Evolutionary conservation across 768 basidiomycete species (phyloP).

Genomic region (Pisolithus albus): DNA sequence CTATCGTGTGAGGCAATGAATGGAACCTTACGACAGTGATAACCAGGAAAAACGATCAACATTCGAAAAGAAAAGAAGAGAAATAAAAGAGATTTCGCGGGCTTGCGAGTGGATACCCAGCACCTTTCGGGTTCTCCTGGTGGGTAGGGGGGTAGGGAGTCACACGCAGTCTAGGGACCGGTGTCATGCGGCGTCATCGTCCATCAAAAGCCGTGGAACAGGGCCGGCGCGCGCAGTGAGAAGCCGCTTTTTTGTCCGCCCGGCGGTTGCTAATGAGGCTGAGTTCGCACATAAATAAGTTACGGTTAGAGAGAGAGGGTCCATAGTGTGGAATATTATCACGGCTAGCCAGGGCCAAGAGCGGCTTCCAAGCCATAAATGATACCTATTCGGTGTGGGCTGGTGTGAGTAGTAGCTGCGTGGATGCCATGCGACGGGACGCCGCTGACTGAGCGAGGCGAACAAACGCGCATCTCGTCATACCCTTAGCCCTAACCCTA

Average conservation of each 20-base stretch:
- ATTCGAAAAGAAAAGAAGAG: background rate
- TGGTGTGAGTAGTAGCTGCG: background rate
- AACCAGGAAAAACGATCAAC: background rate
- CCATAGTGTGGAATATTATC: background rate
- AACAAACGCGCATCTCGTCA: background rate
- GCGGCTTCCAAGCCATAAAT: background rate
- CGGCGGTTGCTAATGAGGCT: background rate
- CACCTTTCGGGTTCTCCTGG: background rate
- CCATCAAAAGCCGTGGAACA: background rate
- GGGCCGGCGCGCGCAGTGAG: background rate
- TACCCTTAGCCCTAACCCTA: slow-evolving; percentile 29
- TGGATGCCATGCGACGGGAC: background rate
- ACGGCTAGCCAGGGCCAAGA: background rate
- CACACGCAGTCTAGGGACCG: background rate
- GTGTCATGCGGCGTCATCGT: background rate
- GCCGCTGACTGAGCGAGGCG: slow-evolving; percentile 2
- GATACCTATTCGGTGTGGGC: background rate
- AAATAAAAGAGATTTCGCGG: background rate
- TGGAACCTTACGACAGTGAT: background rate
- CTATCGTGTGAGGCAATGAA: background rate
- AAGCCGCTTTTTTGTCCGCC: background rate
- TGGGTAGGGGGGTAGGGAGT: background rate
- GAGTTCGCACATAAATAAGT: background rate
- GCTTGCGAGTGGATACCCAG: background rate
- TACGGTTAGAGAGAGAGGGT: background rate